Conservation (phyloP, 75 land plant genomes). For the Cupressus sempervirens region DNA sequence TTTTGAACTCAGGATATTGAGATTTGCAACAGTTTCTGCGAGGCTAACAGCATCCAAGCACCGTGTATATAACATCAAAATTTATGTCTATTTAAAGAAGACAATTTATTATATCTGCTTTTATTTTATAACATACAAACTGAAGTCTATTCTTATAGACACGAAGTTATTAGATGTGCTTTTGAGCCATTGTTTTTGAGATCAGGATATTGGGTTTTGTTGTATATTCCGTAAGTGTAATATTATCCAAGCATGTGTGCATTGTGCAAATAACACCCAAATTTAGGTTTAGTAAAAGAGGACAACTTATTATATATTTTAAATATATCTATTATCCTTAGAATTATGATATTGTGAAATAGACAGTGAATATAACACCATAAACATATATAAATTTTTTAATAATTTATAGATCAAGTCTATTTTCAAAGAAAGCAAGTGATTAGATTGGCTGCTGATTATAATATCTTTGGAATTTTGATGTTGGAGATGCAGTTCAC, state of each 20-base stretch:
- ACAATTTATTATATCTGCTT: too few species aligned
- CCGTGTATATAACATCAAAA: not conserved
- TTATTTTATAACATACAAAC: too few species aligned
- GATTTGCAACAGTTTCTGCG: too few species aligned
- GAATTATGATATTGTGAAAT: not conserved
- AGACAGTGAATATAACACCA: not conserved
- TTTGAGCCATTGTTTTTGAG: not conserved
- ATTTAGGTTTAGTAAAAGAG: not conserved
- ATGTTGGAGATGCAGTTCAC: conserved; percentile 27
- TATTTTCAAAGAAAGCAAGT: not conserved
- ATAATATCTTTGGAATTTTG: not conserved
- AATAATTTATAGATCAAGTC: not conserved
- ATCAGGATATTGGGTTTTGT: not conserved
- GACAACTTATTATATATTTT: not conserved
- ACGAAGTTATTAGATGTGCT: not conserved
- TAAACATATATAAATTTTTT: not conserved
- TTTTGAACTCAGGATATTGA: not conserved
- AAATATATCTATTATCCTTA: not conserved
- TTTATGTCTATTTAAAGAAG: not conserved
- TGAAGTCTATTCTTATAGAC: not conserved
- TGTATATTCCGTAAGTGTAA: too few species aligned
- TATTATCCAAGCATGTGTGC: not conserved
- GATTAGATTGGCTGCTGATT: not conserved
- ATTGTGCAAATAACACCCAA: not conserved
- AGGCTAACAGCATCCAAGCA: not conserved